Percentiles rank a stretch among this genome's conserved stretches.
These are phyloP conservation scores for Geotrichum aggregatum DNA, from an alignment of 1,139 yeast species.

Conservation along the genomic window DNA sequence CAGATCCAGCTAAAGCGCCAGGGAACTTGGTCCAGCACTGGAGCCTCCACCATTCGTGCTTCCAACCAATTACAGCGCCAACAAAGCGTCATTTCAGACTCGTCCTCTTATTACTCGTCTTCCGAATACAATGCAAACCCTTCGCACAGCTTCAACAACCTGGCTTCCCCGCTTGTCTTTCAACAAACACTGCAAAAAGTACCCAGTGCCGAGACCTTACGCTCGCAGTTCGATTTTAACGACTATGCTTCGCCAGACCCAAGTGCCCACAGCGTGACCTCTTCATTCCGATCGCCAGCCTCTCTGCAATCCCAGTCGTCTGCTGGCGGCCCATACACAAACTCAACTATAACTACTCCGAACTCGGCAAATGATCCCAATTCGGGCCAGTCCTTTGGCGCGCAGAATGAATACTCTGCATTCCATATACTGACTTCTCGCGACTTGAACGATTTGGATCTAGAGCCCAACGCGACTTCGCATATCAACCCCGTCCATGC, in stretches of 20 bases:
- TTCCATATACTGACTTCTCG: not conserved
- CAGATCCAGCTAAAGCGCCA: not conserved
- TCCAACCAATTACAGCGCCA: not conserved
- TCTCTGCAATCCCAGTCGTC: not conserved
- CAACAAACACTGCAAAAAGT: not conserved
- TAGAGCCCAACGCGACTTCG: too few species aligned
- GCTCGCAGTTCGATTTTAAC: not conserved
- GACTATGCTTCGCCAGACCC: not conserved
- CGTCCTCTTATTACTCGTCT: slow-evolving; percentile 4
- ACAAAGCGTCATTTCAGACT: not conserved
- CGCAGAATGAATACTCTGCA: not conserved
- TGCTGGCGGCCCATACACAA: not conserved
- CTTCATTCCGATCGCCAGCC: not conserved
- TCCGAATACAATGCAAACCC: not conserved
- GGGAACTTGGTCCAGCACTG: slow-evolving; percentile 3
- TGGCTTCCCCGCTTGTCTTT: slow-evolving; percentile 3
- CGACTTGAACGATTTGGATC: not conserved
- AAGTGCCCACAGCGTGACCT: not conserved
- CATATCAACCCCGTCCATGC: not conserved
- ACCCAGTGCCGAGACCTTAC: not conserved
- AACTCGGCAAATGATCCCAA: not conserved
- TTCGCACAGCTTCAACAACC: not conserved
- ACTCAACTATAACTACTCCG: not conserved
- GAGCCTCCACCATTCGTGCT: slow-evolving; percentile 5
- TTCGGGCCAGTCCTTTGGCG: not conserved